phyloP scores from a whole-genome alignment of 148 eudicot genomes.

The Heliosperma pusillum region DNA sequence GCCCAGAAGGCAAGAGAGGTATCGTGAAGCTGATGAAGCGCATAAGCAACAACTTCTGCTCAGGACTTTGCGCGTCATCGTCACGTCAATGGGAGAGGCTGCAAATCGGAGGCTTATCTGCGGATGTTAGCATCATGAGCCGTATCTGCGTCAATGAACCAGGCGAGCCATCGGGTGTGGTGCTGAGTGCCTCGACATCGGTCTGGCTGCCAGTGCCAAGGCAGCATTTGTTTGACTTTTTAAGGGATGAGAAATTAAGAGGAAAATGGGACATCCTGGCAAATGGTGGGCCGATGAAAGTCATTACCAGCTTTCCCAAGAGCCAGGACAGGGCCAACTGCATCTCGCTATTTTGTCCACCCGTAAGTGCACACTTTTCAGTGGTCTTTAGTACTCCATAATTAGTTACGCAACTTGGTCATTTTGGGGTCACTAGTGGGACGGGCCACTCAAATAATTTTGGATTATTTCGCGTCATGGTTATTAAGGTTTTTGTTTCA shows the following conservation, averaged over 20 bases:
- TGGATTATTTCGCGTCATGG: too few relatives aligned
- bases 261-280: conserved; percentile 61
- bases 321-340: conserved; percentile 39
- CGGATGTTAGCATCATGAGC: conserved; percentile 49
- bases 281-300: conserved; percentile 51
- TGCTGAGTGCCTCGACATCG: conserved; percentile 52
- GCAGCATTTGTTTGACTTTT: conserved; percentile 42
- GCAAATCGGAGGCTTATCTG: conserved; percentile 29
- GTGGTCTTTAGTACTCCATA: not conserved
- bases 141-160: conserved; percentile 45
- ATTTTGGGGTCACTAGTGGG: too few relatives aligned
- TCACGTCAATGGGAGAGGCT: conserved; percentile 44
- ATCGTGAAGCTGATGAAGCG: conserved; percentile 51
- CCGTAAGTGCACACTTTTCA: conserved; percentile 33
- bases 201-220: conserved; percentile 49
- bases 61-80: conserved; percentile 48
- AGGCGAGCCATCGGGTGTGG: conserved; percentile 59
- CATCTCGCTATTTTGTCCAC: conserved; percentile 46
- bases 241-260: conserved; percentile 40
- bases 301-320: conserved; percentile 42
- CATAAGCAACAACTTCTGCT: conserved; percentile 46
- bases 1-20: conserved; percentile 44
- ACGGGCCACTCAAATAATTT: too few relatives aligned
- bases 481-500: too few relatives aligned
- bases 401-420: too few relatives aligned